Base-by-base conservation (phyloP, 257 asterid species). In the Fraxinus cuspidata region DNA sequence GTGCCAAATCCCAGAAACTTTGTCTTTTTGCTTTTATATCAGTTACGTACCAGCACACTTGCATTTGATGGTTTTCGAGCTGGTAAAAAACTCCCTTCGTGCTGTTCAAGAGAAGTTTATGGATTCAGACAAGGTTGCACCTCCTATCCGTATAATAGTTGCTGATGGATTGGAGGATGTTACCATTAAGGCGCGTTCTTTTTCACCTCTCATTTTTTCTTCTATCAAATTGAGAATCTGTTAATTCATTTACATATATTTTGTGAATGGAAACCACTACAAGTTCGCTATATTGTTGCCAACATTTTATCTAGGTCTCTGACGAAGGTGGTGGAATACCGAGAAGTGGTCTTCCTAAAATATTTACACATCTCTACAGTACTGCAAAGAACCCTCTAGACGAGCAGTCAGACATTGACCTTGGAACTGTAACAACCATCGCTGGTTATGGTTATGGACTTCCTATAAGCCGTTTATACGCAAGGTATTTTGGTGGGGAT, bases 301-400 rank as follows among this genome's bases (percentile, higher is more conserved):
- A 49, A 6, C 53, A 27, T 80, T 75, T 75, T 73, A 47, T 58
- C 29, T 76, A 94, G 97, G 92, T 93, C 67, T 95, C 98, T 27
- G 99, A 95, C 79, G 98, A 95, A 90, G 99, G 99, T n/a, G 99
- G 98, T 66, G 99, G 99, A 68, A 90, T 95, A 47, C 84, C 98
- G 5, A 90, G 99, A 86, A 95, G 99, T 32, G 98, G 97, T 38
- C 96, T 93, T 65, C 90, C 97, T 7, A 95, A 74, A 82, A 89
- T 95, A 29, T 95, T 95, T 81, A 93, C 98, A 0, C 93, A 93
- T 80, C 97, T 95, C 69, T 95, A 92, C 84, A 91, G 98, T 73
- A 93, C 99, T 60, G 98, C 99, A 77, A 87, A 70, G 83, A 90
- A 86, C 78, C 94, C 96, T 51, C 85, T 90, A 74, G 92, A 90